These are phyloP conservation scores for Xerophyta viscosa DNA, from an alignment of 106 monocot genomes.

Conservation along the genomic window DNA sequence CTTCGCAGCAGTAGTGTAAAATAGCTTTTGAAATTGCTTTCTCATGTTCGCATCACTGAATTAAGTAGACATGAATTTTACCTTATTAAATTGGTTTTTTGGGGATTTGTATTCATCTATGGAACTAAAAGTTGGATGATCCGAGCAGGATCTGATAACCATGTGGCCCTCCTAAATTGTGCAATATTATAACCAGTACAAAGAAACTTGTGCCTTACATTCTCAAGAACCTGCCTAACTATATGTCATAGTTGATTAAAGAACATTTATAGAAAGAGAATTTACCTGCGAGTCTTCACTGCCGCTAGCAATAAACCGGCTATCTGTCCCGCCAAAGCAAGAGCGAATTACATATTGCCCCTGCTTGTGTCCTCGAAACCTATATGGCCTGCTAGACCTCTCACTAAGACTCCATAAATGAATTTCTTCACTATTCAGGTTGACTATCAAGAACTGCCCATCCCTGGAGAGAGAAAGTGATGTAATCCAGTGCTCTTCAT, in stretches of 20 bases:
- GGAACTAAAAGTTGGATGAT: not conserved
- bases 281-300: slow-evolving; percentile 72
- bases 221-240: no score
- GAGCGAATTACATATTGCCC: slow-evolving; percentile 66
- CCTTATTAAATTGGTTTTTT: no score
- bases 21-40: no score
- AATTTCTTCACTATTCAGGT: slow-evolving; percentile 72
- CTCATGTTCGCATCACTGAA: no score
- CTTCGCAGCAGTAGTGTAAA: no score
- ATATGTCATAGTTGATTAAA: not conserved
- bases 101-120: not conserved
- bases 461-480: slow-evolving; percentile 64
- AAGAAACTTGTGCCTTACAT: no score
- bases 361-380: slow-evolving; percentile 64
- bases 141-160: no score
- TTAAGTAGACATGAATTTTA: no score
- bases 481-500: slow-evolving; percentile 46
- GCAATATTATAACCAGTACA: not conserved
- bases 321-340: slow-evolving; percentile 67
- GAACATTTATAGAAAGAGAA: not conserved
- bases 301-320: slow-evolving; percentile 66
- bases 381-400: slow-evolving; percentile 13
- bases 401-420: slow-evolving; percentile 48
- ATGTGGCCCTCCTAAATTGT: no score
- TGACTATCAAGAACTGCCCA: slow-evolving; percentile 60